phyloP scores from a whole-genome alignment of 257 asterid species.

The Avicennia marina region DNA sequence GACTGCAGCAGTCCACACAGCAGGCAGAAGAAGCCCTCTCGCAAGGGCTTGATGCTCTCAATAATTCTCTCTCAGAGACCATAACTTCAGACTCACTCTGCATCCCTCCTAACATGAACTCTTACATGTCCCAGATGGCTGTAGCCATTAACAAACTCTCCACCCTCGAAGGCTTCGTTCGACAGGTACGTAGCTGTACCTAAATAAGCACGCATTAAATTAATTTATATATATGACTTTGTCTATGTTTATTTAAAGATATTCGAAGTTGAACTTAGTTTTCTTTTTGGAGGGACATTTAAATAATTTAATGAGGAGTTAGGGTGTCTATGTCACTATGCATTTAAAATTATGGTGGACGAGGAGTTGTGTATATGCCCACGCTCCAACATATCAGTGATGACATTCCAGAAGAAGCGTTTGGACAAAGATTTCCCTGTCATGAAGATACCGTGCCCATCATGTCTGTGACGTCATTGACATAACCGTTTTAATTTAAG shows the following conservation, averaged over 20 bases:
- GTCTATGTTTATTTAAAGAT: too few species aligned
- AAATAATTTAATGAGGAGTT: not conserved
- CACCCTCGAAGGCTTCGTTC: conserved; percentile 67
- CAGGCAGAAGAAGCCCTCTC: conserved; percentile 79
- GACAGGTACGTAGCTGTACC: conserved; percentile 48
- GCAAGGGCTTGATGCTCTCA: conserved; percentile 61
- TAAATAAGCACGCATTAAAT: too few species aligned
- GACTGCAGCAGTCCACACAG: conserved; percentile 62
- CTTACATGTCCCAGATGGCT: conserved; percentile 74
- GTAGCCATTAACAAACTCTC: conserved; percentile 74
- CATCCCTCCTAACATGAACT: conserved; percentile 48
- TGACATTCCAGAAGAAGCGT: conserved; percentile 4
- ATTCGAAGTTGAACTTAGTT: too few species aligned
- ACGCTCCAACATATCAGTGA: conserved; percentile 16
- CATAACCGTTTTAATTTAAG: conserved; percentile 36
- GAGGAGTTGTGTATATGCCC: conserved; percentile 20
- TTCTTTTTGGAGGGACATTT: not conserved
- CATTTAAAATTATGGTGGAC: not conserved
- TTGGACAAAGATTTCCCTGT: conserved; percentile 28
- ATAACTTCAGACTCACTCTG: conserved; percentile 67
- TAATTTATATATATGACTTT: too few species aligned
- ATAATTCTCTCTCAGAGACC: conserved; percentile 52
- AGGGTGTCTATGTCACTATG: not conserved
- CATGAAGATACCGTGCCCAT: conserved; percentile 21
- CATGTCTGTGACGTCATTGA: conserved; percentile 34